Base-by-base conservation (phyloP, 2,329 filamentous ascomycete species). In the Pyrenochaeta sp. region DNA sequence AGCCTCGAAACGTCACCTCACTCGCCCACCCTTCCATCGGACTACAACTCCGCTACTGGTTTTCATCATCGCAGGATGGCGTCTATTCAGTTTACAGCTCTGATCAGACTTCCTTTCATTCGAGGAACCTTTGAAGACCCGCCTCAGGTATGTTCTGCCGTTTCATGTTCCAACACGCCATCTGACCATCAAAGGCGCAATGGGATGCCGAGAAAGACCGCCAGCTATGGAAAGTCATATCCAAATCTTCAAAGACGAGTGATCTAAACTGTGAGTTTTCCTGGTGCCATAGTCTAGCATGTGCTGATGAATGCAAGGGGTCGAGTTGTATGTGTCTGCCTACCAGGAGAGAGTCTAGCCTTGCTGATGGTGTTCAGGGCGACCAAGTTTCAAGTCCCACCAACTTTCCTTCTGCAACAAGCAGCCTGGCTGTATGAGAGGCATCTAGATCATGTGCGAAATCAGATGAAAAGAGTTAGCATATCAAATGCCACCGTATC, bases 351-450 rank as follows among this genome's bases (percentile, higher is more conserved):
- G 20, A 23, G 9, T 32, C 30, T 43, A 46, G 44, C 29, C 39
- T 48, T 27, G 44, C 49, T 64, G 40, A 61, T 21, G 14, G 10
- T 39, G 14, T 6, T 2, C 27, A 74, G 89, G 70, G 91, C 91
- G 41, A 81, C 85, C 46, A 83, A 86, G 40, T 97, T 97, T 76
- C 85, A 93, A 58, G 94, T 97, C 17, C 89, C 91, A 21, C 86
- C 96, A 52, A 85, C 92, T 35, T 98, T 98, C 69, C 83, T 99
- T 29, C 85, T 97, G 14, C 91, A 97, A 72, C 92, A 99, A 77
- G 92, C 92, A 59, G 92, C 92, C 75, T 97, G 92, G 85, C 85
- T 98, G 5, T 97, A 95, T 70, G 93, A 98, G 73, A 85, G 91
- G 45, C 92, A 98, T 78, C 85, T 96, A 23, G 90, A 91, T 0